Conservation (phyloP, 2,329 filamentous ascomycete species). For the Fusarium dimerum region DNA sequence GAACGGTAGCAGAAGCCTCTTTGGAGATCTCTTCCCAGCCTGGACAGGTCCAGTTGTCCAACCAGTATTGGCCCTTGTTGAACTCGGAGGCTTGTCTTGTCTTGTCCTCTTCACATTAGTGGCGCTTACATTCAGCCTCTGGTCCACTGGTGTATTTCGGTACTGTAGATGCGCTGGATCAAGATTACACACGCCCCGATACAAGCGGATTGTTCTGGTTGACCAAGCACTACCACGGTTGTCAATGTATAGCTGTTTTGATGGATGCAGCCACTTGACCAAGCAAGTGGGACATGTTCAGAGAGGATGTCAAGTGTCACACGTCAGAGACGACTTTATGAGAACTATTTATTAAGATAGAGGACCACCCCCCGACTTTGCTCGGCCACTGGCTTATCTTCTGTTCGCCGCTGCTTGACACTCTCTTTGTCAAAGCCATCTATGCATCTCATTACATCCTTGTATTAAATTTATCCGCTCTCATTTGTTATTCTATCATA, state of each 20-base stretch:
- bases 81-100: not conserved
- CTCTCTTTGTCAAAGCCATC: not conserved
- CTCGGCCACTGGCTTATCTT: not conserved
- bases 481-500: slow-evolving; percentile 3
- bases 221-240: not conserved
- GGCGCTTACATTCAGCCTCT: not conserved
- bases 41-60: not conserved
- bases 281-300: not conserved
- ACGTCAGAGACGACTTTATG: not conserved
- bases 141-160: not conserved
- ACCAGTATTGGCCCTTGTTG: not conserved
- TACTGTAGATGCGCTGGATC: not conserved
- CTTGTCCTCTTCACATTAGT: not conserved
- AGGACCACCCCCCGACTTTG: not conserved
- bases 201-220: not conserved
- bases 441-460: not conserved
- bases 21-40: not conserved
- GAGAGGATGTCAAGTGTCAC: not conserved
- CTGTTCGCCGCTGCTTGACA: not conserved
- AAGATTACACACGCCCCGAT: not conserved
- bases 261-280: not conserved
- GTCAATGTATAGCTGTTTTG: not conserved
- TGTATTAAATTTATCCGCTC: not conserved
- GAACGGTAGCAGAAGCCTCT: not conserved
- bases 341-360: not conserved